These are phyloP conservation scores for Coniochaeta ligniaria DNA, from an alignment of 2,329 filamentous ascomycete species.

Conservation along the genomic window DNA sequence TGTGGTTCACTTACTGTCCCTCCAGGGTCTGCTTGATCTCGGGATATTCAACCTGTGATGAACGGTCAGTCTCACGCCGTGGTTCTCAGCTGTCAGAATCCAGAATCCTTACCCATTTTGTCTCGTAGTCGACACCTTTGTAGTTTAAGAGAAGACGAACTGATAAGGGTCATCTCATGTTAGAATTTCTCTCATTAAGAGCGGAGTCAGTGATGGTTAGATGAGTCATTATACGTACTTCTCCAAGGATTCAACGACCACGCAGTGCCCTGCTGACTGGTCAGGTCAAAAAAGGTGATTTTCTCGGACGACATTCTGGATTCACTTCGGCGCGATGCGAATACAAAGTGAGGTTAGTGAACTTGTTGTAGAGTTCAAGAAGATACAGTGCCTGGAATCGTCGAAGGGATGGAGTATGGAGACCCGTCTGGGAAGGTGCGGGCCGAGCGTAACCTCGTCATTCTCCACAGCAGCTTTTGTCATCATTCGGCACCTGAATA, in stretches of 20 bases:
- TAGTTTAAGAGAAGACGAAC: constrained; percentile 61
- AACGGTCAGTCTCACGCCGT: background rate
- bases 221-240: constrained; percentile 31
- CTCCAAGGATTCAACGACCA: constrained; percentile 72
- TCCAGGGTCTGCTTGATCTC: constrained; percentile 51
- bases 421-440: background rate
- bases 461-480: background rate
- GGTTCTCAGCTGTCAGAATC: too few species aligned
- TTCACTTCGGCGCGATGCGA: background rate
- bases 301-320: constrained; percentile 22
- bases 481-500: background rate
- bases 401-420: background rate
- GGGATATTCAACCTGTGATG: constrained; percentile 51
- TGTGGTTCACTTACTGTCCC: constrained; percentile 35
- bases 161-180: constrained; percentile 23
- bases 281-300: constrained; percentile 56
- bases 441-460: background rate
- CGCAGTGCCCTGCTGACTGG: constrained; percentile 38
- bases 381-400: background rate
- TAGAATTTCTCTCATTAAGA: background rate
- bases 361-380: background rate
- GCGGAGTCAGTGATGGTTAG: background rate
- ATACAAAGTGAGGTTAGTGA: background rate
- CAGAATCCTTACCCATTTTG: constrained; percentile 47
- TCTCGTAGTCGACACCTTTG: constrained; percentile 60